Base-by-base conservation (phyloP, 2,329 filamentous ascomycete genomes). In the Bimuria novae-zelandiae region DNA sequence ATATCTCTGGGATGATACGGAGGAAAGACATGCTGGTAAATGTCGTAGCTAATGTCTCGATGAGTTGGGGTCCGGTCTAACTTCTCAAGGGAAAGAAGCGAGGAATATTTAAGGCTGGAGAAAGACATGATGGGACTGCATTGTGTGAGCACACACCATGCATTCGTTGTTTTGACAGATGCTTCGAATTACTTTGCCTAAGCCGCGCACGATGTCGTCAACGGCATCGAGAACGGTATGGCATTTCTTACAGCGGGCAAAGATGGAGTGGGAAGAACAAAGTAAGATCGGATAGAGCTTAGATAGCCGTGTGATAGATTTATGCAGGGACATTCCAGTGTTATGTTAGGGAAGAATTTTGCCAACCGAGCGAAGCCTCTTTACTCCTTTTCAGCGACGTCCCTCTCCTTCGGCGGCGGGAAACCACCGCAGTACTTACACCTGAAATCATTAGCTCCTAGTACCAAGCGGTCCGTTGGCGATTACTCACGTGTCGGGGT, bases 361-460 rank as follows among this genome's bases (percentile, higher is more conserved):
- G 11, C 32, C 7, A 14, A 37, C 14, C 23, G 11, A 29, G 4
- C 17, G 10, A n/a, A 19, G 14, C 16, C 22, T 12, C 12, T 39
- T n/a, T n/a, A 21, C 11, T 32, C 19, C 27, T 49, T 40, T 7
- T 41, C 55, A 7, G 37, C 43, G 17, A 48, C 33, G 4, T 55
- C 52, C 49, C 56, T 58, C 47, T 57, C 57, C 53, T 39, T 61
- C 23, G 61, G 63, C 1, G 57, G 59, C 49, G 53, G 52, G 27
- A 57, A 55, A n/a, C n/a, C n/a, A n/a, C n/a, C n/a, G 49, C 63
- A 66, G 41, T 62, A 58, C 30, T 35, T 43, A 52, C 64, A 64
- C 11, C 55, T 61, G 32, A 23, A 41, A 16, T 11, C 7, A 11
- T 49, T 7, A 49, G 36, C 21, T 14, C 7, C 4, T 32, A 14